Base-by-base conservation (phyloP, 106 monocot genomes). In the Triglochin maritima region DNA sequence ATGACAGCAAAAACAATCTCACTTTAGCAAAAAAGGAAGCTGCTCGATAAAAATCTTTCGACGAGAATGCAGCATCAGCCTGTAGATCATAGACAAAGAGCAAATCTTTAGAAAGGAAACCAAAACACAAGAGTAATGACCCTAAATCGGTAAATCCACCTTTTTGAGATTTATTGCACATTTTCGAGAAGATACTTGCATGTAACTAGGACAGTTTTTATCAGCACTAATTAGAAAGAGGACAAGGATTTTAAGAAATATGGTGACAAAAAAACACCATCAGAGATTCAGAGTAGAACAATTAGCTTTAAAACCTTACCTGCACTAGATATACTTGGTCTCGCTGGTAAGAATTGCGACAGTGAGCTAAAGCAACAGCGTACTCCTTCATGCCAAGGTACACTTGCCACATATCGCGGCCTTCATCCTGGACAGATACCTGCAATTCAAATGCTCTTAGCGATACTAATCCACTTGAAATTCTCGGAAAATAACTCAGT, bases 11-110 rank as follows among this genome's bases (percentile, higher is more conserved):
- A 29, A 29, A 29, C 29, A 29, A 29, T 29, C 55, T 82, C 75
- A 98, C 98, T 88, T 98, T 98, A 44, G 98, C 92, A 83, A 88
- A 98, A 71, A 86, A 98, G 9, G 92, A 98, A 57, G 98, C 91
- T 67, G 98, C 98, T 82, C 88, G 77, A 44, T 80, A 82, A 72
- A 80, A 92, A 77, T 98, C 98, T 82, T 91, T 98, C 41, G 72
- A 29, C 47, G 78, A 67, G 74, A 92, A 92, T 41, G 98, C 98
- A 79, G 86, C 80, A 75, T 92, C 92, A 47, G 98, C 98, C 98
- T 98, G 72, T 56, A 78, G 69, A 9, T 65, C 47, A 42, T 65
- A 4, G 16, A 29, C 50, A 13, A 29, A 29, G 29, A 29, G 29
- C 29, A 29, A 29, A 29, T 29, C 29, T 29, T 29, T 0, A 29